Conservation (phyloP, 2,329 filamentous ascomycete species). For the Apiospora phragmitis region DNA sequence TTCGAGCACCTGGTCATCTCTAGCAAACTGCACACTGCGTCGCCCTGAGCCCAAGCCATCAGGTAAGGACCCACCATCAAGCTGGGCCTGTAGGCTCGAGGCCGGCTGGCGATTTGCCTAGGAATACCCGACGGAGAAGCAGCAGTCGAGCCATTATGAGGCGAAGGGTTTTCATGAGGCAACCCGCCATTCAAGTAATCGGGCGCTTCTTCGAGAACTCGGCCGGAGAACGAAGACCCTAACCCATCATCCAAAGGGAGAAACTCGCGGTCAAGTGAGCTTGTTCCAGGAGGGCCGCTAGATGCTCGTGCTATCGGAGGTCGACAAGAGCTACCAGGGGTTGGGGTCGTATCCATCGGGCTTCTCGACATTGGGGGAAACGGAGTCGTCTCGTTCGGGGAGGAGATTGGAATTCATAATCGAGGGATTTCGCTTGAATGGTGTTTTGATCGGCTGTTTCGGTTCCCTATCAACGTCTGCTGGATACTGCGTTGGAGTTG, state of each 20-base stretch:
- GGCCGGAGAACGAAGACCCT: constrained; percentile 19
- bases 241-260: constrained; percentile 20
- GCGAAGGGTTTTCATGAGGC: constrained; percentile 33
- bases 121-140: constrained; percentile 20
- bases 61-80: constrained; percentile 11
- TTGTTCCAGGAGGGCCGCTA: constrained; percentile 20
- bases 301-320: constrained; percentile 24
- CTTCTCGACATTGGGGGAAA: constrained; percentile 37
- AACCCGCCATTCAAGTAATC: constrained; percentile 40
- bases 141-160: constrained; percentile 19
- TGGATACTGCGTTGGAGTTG: neutral
- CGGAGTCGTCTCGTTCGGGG: constrained; percentile 27
- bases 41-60: constrained; percentile 45
- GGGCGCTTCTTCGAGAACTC: constrained; percentile 24
- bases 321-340: constrained; percentile 22
- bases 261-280: neutral
- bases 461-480: neutral
- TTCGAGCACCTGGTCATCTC: constrained; percentile 51
- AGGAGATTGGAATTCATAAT: neutral
- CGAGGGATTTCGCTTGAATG: neutral
- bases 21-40: constrained; percentile 76
- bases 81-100: constrained; percentile 10
- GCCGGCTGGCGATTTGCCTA: constrained; percentile 20
- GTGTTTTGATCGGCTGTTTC: neutral
- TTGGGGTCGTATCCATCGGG: constrained; percentile 27